Evolutionary conservation across 768 basidiomycete genomes (phyloP).

Genomic region (Tricholoma matsutake): DNA sequence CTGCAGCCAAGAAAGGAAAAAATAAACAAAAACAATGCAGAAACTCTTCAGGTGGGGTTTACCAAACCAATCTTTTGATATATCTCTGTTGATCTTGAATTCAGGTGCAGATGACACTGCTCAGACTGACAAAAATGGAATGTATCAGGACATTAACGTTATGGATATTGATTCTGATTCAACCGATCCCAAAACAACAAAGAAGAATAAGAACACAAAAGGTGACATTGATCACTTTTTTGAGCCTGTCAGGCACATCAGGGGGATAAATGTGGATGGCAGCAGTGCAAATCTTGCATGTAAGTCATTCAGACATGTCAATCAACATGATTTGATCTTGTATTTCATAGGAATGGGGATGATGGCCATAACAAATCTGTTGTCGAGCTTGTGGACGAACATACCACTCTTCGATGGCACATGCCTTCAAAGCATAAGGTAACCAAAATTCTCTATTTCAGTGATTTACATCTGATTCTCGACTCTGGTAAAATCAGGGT

Average conservation of each 20-base stretch:
- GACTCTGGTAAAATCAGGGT: no score
- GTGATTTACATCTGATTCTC: no score
- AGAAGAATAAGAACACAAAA: slow-evolving; percentile 1
- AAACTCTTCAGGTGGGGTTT: not conserved
- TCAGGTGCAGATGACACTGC: not conserved
- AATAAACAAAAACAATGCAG: not conserved
- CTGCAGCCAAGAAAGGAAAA: not conserved
- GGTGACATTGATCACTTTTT: not conserved
- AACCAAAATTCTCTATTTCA: no score
- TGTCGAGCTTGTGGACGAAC: not conserved
- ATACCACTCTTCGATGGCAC: no score
- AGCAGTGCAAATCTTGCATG: not conserved
- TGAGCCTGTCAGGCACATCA: not conserved
- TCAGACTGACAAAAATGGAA: not conserved
- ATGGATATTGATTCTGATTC: slow-evolving; percentile 3
- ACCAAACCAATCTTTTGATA: not conserved
- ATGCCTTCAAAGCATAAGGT: no score
- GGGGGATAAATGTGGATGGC: not conserved
- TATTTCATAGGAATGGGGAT: not conserved
- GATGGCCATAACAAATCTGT: not conserved
- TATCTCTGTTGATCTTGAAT: not conserved
- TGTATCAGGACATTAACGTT: slow-evolving; percentile 4
- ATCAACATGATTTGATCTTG: no score
- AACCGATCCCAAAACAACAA: not conserved
- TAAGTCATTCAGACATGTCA: not conserved